Percentiles rank a stretch among this genome's conserved stretches.
Conservation (phyloP, 345 rosid genomes). For the thale cress (Arabidopsis thaliana) region TAIR10.1 NC_003071.7:2926001-2926500, state of each 20-base stretch:
- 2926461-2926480: constrained; percentile 97
- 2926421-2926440: constrained; percentile 53
- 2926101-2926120: constrained; percentile 3
- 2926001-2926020: not conserved
- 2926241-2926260: constrained; percentile 82
- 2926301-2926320: constrained; percentile 94
- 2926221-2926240: constrained; percentile 96
- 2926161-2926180: constrained; percentile 96
- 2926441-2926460: constrained; percentile 96
- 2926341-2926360: constrained; percentile 35
- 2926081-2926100: constrained; percentile 13
- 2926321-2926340: constrained; percentile 99
- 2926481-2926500: constrained; percentile 99
- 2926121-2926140: constrained; percentile 46
- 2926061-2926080: constrained; percentile 8
- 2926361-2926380: constrained; percentile 27
- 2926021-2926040: constrained; percentile 4
- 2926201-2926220: constrained; percentile 78
- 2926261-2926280: constrained; percentile 89
- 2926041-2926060: not conserved
- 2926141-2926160: constrained; percentile 99
- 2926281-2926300: constrained; percentile 91
- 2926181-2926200: constrained; percentile 99
- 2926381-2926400: constrained; percentile 14
- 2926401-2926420: constrained; percentile 32